Percentiles rank a stretch among this genome's conserved stretches.
phyloP scores from a whole-genome alignment of 805 yeast genomes.

The Cyberlindnera samutprakarnensis region DNA sequence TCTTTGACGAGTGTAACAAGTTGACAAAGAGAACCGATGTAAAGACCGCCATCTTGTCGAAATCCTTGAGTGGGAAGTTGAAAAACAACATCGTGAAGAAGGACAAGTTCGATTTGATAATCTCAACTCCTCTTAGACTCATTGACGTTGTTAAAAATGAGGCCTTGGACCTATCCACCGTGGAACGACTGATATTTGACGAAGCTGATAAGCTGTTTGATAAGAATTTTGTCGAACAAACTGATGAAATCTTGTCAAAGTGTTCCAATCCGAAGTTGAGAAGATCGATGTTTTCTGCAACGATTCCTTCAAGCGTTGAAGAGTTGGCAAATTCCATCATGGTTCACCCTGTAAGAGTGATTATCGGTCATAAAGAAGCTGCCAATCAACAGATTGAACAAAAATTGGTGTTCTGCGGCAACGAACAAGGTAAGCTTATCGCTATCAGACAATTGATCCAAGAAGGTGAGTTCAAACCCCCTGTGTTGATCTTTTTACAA shows the following conservation, averaged over 20 bases:
- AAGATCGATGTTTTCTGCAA: conserved; percentile 88
- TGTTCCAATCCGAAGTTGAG: conserved; percentile 33
- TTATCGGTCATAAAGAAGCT: conserved; percentile 90
- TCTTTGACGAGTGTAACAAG: conserved; percentile 56
- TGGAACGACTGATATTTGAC: conserved; percentile 79
- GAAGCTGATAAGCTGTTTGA: conserved; percentile 95
- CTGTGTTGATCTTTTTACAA: conserved; percentile 86
- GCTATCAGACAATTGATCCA: conserved; percentile 86
- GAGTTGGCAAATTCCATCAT: conserved; percentile 79
- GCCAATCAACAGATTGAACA: conserved; percentile 83
- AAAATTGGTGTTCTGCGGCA: conserved; percentile 77
- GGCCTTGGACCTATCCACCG: conserved; percentile 50
- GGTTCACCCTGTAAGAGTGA: conserved; percentile 68
- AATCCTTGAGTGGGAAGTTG: conserved; percentile 62
- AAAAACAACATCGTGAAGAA: conserved; percentile 51
- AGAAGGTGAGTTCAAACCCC: conserved; percentile 83
- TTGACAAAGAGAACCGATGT: conserved; percentile 40
- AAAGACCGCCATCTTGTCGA: conserved; percentile 58
- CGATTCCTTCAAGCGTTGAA: conserved; percentile 90
- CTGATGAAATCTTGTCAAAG: conserved; percentile 68
- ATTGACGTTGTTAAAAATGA: conserved; percentile 68
- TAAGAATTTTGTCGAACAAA: conserved; percentile 78
- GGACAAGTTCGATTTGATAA: conserved; percentile 68
- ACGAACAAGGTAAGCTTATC: conserved; percentile 89
- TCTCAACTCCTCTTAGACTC: conserved; percentile 84